These are phyloP conservation scores for Xylariaceae sp. DNA, from an alignment of 2,329 filamentous ascomycete genomes.

Conservation along the genomic window DNA sequence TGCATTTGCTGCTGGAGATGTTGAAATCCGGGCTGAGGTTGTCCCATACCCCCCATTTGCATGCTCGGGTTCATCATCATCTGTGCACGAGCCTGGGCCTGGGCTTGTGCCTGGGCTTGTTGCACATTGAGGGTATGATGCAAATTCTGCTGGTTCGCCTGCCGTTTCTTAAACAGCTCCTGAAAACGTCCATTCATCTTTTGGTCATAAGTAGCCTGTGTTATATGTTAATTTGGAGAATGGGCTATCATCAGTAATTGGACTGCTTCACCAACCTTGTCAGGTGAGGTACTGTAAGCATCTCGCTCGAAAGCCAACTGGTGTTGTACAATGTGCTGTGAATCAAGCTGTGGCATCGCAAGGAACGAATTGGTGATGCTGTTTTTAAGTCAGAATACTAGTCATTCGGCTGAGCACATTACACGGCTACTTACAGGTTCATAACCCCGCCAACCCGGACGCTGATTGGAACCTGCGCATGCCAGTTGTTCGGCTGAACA, in stretches of 20 bases:
- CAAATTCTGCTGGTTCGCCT: slow-evolving; percentile 44
- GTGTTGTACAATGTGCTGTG: slow-evolving; percentile 35
- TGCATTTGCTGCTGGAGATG: slow-evolving; percentile 58
- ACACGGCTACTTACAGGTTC: slow-evolving; percentile 29
- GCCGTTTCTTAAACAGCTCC: slow-evolving; percentile 48
- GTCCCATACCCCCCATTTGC: slow-evolving; percentile 49
- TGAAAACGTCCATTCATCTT: slow-evolving; percentile 40
- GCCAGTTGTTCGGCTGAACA: slow-evolving; percentile 27
- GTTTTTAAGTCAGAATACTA: background rate
- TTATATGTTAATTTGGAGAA: slow-evolving; percentile 5
- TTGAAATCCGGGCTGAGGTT: slow-evolving; percentile 52
- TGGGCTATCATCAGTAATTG: too few species aligned
- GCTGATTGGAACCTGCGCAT: slow-evolving; percentile 24
- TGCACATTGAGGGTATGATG: slow-evolving; percentile 42
- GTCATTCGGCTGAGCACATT: background rate
- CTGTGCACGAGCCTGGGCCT: slow-evolving; percentile 32
- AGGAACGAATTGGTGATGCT: slow-evolving; percentile 51
- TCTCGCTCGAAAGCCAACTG: slow-evolving; percentile 46
- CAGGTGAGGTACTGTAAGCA: slow-evolving; percentile 39
- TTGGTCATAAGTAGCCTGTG: slow-evolving; percentile 46
- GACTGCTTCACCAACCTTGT: slow-evolving; percentile 38
- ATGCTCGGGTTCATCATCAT: slow-evolving; percentile 51
- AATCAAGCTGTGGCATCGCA: slow-evolving; percentile 38
- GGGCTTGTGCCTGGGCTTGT: slow-evolving; percentile 26
- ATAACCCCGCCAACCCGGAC: slow-evolving; percentile 30